These are phyloP conservation scores for Nemania bipapillata DNA, from an alignment of 2,329 filamentous ascomycete genomes.

Conservation along the genomic window DNA sequence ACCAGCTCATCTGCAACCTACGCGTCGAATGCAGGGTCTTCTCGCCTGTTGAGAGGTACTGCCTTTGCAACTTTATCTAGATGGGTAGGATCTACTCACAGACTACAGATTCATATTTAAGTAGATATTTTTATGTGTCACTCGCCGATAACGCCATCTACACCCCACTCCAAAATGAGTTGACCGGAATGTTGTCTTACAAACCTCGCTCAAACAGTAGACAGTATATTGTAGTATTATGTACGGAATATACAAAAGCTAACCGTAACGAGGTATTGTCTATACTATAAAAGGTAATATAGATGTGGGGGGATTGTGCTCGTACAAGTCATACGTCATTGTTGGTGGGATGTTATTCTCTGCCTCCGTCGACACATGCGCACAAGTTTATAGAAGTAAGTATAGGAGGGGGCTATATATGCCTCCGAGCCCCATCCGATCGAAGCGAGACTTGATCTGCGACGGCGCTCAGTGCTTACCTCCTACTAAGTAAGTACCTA, in stretches of 20 bases:
- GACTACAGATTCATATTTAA: not conserved
- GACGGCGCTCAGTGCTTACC: not conserved
- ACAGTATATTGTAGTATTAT: no score
- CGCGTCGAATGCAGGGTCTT: conserved; percentile 35
- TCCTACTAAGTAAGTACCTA: not conserved
- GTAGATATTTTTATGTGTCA: conserved; percentile 13
- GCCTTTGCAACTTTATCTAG: conserved; percentile 6
- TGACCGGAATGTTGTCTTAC: not conserved
- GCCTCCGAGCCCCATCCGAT: conserved; percentile 17
- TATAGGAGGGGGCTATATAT: conserved; percentile 27
- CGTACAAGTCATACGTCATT: conserved; percentile 30
- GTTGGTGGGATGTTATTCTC: conserved; percentile 27
- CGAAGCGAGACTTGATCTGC: conserved; percentile 10
- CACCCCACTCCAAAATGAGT: not conserved
- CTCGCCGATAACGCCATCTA: conserved; percentile 3
- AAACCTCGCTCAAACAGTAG: no score
- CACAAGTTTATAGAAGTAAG: no score
- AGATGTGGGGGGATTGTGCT: conserved; percentile 13
- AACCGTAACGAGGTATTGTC: no score
- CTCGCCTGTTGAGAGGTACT: conserved; percentile 9
- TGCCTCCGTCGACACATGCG: conserved; percentile 1
- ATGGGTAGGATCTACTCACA: conserved; percentile 15
- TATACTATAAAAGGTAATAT: no score
- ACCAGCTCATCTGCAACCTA: conserved; percentile 24
- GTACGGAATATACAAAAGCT: no score